Percentiles rank a stretch among this genome's conserved stretches.
phyloP scores from a whole-genome alignment of 257 asterid species.

The Cruciata laevipes region DNA sequence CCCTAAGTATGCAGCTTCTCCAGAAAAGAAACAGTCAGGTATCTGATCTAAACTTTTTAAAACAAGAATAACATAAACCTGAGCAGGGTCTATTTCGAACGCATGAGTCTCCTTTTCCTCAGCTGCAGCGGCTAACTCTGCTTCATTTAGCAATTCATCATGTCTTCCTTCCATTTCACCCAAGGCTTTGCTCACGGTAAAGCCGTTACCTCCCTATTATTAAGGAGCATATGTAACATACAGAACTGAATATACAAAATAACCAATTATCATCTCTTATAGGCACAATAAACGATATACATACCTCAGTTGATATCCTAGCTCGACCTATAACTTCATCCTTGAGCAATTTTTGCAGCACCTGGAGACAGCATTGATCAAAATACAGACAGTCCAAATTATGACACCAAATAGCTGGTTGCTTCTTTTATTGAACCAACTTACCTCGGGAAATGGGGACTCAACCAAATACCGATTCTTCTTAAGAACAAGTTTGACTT shows the following conservation, averaged over 20 bases:
- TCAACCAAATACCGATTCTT: conserved; percentile 86
- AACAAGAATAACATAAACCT: too few species aligned
- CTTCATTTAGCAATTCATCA: conserved; percentile 85
- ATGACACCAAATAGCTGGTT: conserved; percentile 7
- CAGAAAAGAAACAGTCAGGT: too few species aligned
- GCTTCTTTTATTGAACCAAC: conserved; percentile 15
- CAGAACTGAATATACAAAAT: neutral
- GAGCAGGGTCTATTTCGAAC: too few species aligned
- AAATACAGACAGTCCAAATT: neutral
- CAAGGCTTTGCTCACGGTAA: conserved; percentile 70
- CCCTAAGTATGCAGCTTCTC: too few species aligned
- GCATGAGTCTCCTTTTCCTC: conserved; percentile 99
- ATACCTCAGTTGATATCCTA: conserved; percentile 61
- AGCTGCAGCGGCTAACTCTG: conserved; percentile 91
- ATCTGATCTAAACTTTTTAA: too few species aligned
- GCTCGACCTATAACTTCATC: conserved; percentile 79
- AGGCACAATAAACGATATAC: conserved; percentile 4
- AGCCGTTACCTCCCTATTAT: conserved; percentile 60
- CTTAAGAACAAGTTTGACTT: conserved; percentile 95
- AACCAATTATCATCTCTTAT: neutral
- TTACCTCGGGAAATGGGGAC: conserved; percentile 94
- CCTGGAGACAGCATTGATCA: conserved; percentile 37
- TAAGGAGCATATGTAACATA: neutral
- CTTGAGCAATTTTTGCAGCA: conserved; percentile 61
- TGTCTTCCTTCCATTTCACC: conserved; percentile 85